phyloP scores from a whole-genome alignment of 805 yeast genomes.

The Dipodascus albidus region DNA sequence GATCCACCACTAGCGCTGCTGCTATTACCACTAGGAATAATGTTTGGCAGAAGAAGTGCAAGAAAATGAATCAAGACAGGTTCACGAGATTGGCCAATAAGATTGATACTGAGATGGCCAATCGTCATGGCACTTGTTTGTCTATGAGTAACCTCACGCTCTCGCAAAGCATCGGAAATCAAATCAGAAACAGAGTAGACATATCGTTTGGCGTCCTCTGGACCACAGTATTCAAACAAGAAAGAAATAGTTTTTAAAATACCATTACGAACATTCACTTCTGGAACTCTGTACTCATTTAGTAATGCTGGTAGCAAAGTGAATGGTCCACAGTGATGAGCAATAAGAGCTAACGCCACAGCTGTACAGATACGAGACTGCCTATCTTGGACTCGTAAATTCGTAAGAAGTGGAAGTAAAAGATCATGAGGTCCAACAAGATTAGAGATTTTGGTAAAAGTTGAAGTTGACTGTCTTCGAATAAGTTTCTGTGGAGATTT shows the following conservation, averaged over 20 bases:
- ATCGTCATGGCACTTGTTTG: slow-evolving; percentile 91
- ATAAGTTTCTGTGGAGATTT: slow-evolving; percentile 69
- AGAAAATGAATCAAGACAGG: slow-evolving; percentile 76
- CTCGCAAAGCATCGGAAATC: slow-evolving; percentile 80
- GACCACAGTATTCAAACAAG: slow-evolving; percentile 80
- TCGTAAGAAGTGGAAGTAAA: slow-evolving; percentile 68
- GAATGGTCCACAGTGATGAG: slow-evolving; percentile 85
- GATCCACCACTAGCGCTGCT: background rate
- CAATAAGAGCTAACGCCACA: slow-evolving; percentile 94
- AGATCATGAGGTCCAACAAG: slow-evolving; percentile 97
- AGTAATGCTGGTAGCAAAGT: slow-evolving; percentile 88
- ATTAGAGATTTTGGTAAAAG: slow-evolving; percentile 83
- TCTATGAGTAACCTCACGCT: slow-evolving; percentile 83
- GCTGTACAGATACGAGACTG: slow-evolving; percentile 95
- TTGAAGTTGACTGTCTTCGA: slow-evolving; percentile 73
- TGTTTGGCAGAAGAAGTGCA: slow-evolving; percentile 75
- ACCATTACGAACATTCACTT: slow-evolving; percentile 90
- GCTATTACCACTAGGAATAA: slow-evolving; percentile 30
- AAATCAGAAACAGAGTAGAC: slow-evolving; percentile 69
- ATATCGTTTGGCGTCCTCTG: slow-evolving; percentile 63
- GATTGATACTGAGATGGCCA: slow-evolving; percentile 68
- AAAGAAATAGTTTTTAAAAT: slow-evolving; percentile 83
- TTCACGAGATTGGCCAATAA: slow-evolving; percentile 64
- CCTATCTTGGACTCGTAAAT: slow-evolving; percentile 85
- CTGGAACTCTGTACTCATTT: slow-evolving; percentile 92